phyloP scores from a whole-genome alignment of 1,284 basidiomycete species.

The Leccinum insolens region DNA sequence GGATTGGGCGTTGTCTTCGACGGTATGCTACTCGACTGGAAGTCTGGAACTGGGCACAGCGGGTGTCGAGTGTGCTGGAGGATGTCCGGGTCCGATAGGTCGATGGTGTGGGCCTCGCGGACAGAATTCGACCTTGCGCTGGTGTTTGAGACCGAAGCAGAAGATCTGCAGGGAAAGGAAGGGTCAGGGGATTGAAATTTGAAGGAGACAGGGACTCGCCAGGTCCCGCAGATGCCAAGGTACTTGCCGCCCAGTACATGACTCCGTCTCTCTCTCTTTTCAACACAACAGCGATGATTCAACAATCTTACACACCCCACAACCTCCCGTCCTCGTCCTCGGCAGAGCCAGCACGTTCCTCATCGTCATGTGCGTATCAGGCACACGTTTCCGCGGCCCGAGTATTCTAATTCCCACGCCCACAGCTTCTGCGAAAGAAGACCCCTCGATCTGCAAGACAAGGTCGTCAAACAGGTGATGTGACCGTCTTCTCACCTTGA shows the following conservation, averaged over 20 bases:
- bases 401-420: background rate
- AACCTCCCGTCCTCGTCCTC: conserved; percentile 56
- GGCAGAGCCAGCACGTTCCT: conserved; percentile 85
- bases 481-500: background rate
- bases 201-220: too few species aligned
- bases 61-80: too few species aligned
- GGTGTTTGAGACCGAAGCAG: conserved; percentile 76
- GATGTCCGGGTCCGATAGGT: too few species aligned
- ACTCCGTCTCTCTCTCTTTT: too few species aligned
- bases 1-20: too few species aligned
- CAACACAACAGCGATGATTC: too few species aligned
- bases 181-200: too few species aligned
- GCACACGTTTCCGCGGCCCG: background rate
- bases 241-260: too few species aligned
- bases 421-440: conserved; percentile 55
- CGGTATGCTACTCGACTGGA: too few species aligned
- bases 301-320: too few species aligned
- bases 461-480: conserved; percentile 55
- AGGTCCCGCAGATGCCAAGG: background rate
- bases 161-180: too few species aligned
- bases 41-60: too few species aligned
- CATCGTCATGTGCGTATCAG: conserved; percentile 75
- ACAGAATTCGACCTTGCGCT: conserved; percentile 97
- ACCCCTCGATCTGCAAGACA: conserved; percentile 74
- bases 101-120: conserved; percentile 51